Conservation (phyloP, 129 eudicot species). For the Flaveria ramosissima region DNA sequence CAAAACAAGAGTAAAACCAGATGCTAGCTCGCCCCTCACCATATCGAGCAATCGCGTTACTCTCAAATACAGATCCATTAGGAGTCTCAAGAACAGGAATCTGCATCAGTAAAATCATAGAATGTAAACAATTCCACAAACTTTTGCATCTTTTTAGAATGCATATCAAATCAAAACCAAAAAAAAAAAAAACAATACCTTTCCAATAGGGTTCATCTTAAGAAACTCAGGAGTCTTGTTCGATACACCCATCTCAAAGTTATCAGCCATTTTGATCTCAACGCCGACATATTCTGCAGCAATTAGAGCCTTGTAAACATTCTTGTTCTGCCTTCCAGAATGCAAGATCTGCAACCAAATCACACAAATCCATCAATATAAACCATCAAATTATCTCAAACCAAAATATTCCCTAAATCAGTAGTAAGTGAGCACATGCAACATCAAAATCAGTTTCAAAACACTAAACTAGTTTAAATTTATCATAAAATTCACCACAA, state of each 20-base stretch:
- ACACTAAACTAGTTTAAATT: not conserved
- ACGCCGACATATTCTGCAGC: constrained; percentile 77
- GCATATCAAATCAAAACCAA: not conserved
- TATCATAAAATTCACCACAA: not conserved
- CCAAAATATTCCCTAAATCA: too few relatives aligned
- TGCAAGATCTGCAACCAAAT: constrained; percentile 61
- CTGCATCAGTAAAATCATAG: constrained; percentile 32
- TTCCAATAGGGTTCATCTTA: constrained; percentile 91
- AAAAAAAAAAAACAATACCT: constrained; percentile 41
- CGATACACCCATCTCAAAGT: constrained; percentile 78
- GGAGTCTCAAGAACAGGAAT: constrained; percentile 91
- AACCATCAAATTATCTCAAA: not conserved
- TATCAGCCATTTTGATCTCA: constrained; percentile 52
- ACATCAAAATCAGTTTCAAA: not conserved
- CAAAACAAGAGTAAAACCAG: not conserved
- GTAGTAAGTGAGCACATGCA: not conserved
- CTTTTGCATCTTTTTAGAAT: not conserved
- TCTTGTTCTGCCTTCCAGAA: constrained; percentile 46
- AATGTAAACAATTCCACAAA: not conserved
- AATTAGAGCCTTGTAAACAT: constrained; percentile 70
- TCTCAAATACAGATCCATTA: constrained; percentile 81
- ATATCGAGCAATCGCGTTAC: constrained; percentile 94
- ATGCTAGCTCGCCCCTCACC: constrained; percentile 41
- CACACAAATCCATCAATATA: not conserved
- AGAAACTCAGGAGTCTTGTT: constrained; percentile 81